phyloP scores from a whole-genome alignment of 2,329 filamentous ascomycete species.

The Cytospora leucostoma region DNA sequence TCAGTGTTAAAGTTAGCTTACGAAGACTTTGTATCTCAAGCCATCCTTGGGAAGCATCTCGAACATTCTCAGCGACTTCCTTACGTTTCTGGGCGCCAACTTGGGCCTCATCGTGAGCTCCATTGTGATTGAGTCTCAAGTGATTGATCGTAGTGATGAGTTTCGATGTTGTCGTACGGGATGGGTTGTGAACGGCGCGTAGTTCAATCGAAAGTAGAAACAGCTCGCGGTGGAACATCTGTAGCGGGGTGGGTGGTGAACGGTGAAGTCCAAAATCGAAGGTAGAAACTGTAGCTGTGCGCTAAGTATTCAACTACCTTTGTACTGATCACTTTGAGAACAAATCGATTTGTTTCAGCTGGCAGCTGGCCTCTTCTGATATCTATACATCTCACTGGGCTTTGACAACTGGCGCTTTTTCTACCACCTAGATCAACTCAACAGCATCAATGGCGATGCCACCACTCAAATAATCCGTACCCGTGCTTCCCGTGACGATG shows the following conservation, averaged over 20 bases:
- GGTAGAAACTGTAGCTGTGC: background rate
- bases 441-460: conserved; percentile 36
- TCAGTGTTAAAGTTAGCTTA: background rate
- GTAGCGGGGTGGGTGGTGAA: too few species aligned
- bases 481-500: conserved; percentile 35
- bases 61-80: background rate
- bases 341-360: background rate
- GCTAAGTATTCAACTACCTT: background rate
- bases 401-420: too few species aligned
- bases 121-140: background rate
- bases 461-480: conserved; percentile 34
- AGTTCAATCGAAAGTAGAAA: background rate
- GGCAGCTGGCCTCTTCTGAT: too few species aligned
- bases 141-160: background rate
- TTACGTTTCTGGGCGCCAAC: background rate
- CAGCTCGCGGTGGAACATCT: background rate
- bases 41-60: background rate
- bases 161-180: background rate
- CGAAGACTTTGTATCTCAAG: background rate
- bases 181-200: background rate
- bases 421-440: conserved; percentile 30
- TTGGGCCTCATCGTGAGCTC: too few species aligned
- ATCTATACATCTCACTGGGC: too few species aligned
- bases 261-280: background rate
- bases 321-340: background rate